A percentile compares a stretch with the other conserved stretches of the same genome.
phyloP scores from a whole-genome alignment of 768 basidiomycete species.

The Phanerochaete carnosa region DNA sequence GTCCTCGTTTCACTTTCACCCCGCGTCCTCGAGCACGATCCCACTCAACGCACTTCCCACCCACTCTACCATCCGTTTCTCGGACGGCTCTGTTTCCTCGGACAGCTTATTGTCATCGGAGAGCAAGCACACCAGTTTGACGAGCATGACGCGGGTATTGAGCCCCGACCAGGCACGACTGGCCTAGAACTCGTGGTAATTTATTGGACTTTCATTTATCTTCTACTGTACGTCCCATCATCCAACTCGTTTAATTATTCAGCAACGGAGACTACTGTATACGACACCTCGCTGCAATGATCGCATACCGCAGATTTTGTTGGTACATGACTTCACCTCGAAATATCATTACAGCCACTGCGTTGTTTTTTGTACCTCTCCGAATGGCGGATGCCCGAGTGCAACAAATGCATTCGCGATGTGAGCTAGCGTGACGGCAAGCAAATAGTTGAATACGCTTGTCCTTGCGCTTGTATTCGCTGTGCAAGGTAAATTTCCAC shows the following conservation, averaged over 20 bases:
- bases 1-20: not conserved
- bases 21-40: not conserved
- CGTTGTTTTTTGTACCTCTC: not conserved
- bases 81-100: not conserved
- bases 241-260: too few relatives aligned
- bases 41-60: not conserved
- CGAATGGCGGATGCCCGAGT: too few relatives aligned
- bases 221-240: not conserved
- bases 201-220: not conserved
- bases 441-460: too few relatives aligned
- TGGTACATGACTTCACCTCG: not conserved
- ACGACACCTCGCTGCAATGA: not conserved
- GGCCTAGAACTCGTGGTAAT: not conserved
- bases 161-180: not conserved
- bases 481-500: too few relatives aligned
- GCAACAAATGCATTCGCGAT: too few relatives aligned
- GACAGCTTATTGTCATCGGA: not conserved
- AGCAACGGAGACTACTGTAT: too few relatives aligned
- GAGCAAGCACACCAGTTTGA: not conserved
- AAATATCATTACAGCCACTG: not conserved
- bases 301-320: not conserved
- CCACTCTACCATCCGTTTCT: not conserved
- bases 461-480: too few relatives aligned
- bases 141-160: not conserved
- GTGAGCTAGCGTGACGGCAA: too few relatives aligned